Evolutionary conservation across 2,329 filamentous ascomycete species (phyloP).

Genomic region (Alternaria brassicae): DNA sequence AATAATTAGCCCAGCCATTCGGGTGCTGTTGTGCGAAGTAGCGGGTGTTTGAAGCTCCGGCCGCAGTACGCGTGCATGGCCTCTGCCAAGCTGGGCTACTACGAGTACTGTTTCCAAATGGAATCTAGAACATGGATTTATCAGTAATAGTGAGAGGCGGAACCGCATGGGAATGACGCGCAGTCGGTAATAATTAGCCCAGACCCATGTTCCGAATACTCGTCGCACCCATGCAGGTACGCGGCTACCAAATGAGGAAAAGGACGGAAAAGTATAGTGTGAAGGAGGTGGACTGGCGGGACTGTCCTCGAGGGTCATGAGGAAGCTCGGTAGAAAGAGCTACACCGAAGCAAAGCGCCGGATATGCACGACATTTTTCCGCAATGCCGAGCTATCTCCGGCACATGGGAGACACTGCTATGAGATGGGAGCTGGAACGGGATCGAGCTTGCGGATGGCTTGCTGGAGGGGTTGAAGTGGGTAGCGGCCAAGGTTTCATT

Average conservation of each 20-base stretch:
- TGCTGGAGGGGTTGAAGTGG: not conserved
- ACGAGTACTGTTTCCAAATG: not conserved
- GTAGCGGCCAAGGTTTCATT: constrained; percentile 8
- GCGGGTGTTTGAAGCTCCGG: constrained; percentile 11
- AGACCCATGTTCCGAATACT: constrained; percentile 6
- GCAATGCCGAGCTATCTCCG: constrained; percentile 34
- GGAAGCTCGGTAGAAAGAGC: constrained; percentile 18
- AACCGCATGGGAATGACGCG: not conserved
- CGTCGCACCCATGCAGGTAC: constrained; percentile 19
- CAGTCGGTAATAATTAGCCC: not conserved
- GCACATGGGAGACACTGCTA: not conserved
- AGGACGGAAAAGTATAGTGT: constrained; percentile 14
- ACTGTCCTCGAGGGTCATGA: not conserved
- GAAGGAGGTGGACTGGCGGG: constrained; percentile 11
- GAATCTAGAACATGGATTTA: not conserved
- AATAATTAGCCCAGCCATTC: not conserved
- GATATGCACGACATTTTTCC: constrained; percentile 18
- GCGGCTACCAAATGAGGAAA: constrained; percentile 9
- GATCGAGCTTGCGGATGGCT: constrained; percentile 25
- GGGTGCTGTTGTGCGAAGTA: constrained; percentile 3
- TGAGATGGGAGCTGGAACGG: constrained; percentile 13
- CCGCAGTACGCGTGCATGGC: constrained; percentile 5
- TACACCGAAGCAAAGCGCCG: constrained; percentile 41
- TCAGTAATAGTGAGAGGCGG: not conserved
- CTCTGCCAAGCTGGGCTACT: constrained; percentile 2